A percentile compares a stretch with the other conserved stretches of the same genome.
These are phyloP conservation scores for Aphanoascus verrucosus DNA, from an alignment of 2,329 filamentous ascomycete species.

Conservation along the genomic window DNA sequence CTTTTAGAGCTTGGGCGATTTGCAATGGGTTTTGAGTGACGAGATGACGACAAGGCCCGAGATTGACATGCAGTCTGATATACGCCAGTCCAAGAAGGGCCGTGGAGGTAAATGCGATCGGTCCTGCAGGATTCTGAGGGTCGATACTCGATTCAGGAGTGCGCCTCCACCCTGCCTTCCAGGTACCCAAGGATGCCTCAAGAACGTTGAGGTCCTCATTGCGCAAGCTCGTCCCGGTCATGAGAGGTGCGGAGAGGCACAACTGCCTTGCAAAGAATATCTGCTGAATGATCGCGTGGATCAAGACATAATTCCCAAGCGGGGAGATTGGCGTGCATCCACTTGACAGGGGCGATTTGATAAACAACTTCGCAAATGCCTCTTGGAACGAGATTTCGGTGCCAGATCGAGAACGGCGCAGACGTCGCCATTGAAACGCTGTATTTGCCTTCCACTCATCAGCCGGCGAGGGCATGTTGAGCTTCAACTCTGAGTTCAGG, in stretches of 20 bases:
- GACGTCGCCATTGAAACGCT: conserved; percentile 40
- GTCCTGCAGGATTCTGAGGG: conserved; percentile 43
- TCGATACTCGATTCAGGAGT: conserved; percentile 45
- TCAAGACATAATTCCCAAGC: conserved; percentile 45
- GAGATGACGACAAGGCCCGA: conserved; percentile 38
- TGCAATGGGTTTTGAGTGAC: conserved; percentile 38
- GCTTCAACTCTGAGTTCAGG: conserved; percentile 44
- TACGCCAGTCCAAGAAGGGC: conserved; percentile 40
- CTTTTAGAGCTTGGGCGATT: conserved; percentile 38
- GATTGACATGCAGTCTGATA: conserved; percentile 39
- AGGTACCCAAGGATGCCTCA: conserved; percentile 40
- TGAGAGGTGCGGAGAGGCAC: conserved; percentile 36
- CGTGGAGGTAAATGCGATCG: conserved; percentile 44
- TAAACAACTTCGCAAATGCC: conserved; percentile 37
- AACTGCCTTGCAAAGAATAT: conserved; percentile 44
- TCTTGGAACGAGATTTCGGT: conserved; percentile 34
- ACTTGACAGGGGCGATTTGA: conserved; percentile 28
- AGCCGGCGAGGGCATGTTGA: conserved; percentile 45
- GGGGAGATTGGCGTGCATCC: conserved; percentile 36
- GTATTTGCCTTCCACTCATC: conserved; percentile 47
- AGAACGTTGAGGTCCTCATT: conserved; percentile 37
- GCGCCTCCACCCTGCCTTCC: conserved; percentile 45
- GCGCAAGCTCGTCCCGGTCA: conserved; percentile 35
- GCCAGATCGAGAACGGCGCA: conserved; percentile 27
- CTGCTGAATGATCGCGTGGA: conserved; percentile 45